These are phyloP conservation scores for Backusella tarrabulga DNA, from an alignment of 192 early-diverging fungal genomes.

Conservation along the genomic window DNA sequence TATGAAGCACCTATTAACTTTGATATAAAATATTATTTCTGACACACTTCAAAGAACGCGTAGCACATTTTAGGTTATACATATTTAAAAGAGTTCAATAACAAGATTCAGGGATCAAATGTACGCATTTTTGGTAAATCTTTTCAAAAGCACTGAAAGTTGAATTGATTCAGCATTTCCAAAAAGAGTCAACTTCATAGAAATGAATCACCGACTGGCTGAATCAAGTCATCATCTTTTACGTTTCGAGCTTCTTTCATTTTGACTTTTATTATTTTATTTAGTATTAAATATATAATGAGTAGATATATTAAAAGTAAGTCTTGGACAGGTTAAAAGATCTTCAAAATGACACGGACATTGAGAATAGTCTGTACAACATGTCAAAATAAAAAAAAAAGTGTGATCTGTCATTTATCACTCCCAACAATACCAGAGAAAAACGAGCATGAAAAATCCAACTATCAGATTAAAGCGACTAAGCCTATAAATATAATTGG, in stretches of 20 bases:
- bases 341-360: not conserved
- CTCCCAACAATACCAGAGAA: no score
- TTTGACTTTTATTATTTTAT: no score
- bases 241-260: no score
- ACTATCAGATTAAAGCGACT: not conserved
- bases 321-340: not conserved
- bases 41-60: not conserved
- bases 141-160: not conserved
- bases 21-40: not conserved
- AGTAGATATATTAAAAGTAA: not conserved
- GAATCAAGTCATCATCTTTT: not conserved
- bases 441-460: not conserved
- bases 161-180: not conserved
- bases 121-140: not conserved
- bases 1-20: not conserved
- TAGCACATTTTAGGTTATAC: not conserved
- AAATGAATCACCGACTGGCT: not conserved
- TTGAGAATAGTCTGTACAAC: not conserved
- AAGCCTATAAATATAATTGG: not conserved
- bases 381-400: not conserved
- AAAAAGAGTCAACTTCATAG: not conserved
- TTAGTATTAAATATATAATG: not conserved
- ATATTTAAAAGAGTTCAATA: not conserved
- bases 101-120: not conserved
- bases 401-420: not conserved